Base-by-base conservation (phyloP, 371 early-diverging fungal species). In the Saksenaea oblongispora region DNA sequence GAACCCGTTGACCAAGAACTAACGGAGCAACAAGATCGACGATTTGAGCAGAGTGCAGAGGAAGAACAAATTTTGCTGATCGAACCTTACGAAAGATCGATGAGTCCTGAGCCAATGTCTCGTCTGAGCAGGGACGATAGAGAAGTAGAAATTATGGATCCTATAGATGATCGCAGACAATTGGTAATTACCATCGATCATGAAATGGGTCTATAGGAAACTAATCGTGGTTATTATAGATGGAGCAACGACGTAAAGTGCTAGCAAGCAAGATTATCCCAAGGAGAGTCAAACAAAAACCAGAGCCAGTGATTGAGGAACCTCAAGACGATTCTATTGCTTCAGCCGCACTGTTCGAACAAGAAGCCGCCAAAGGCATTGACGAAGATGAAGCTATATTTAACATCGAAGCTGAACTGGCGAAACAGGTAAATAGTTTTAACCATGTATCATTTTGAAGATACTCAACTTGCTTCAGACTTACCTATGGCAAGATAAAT, bases 401-500 rank as follows among this genome's bases (percentile, higher is more conserved):
- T 59, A 89, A 88, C 54, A 87, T 89, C 31, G 97, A 95, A 74
- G 91, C 88, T 4, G 83, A 86, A 24, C 64, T 90, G 54, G 78
- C 83, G 3, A 71, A 83, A 18, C 87, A 87, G 65, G 80, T 78
- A 73, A 36, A 59, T 9, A 14, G 17, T 17, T 18, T 4, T 22
- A 55, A 31, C 27, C 1, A 7, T 22, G 10, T 9, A 13, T 34
- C 5, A 3, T 3, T 14, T 2, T 7, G 14, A 28, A 14, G 13
- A 18, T 31, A 28, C 31, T 55, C 15, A 28, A 55, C 26, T 31
- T 26, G 18, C 3, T 28, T 10, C 71, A 84, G 78, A 86, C 84
- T 3, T 92, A 93, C 64, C 68, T 85, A 67, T 93, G 94, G 94
- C 89, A 91, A 76, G 94, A 95, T 75, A 95, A 96, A 76, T 95